Conservation (phyloP, 331 rosid genomes). For the Prunus yedoensis region DNA sequence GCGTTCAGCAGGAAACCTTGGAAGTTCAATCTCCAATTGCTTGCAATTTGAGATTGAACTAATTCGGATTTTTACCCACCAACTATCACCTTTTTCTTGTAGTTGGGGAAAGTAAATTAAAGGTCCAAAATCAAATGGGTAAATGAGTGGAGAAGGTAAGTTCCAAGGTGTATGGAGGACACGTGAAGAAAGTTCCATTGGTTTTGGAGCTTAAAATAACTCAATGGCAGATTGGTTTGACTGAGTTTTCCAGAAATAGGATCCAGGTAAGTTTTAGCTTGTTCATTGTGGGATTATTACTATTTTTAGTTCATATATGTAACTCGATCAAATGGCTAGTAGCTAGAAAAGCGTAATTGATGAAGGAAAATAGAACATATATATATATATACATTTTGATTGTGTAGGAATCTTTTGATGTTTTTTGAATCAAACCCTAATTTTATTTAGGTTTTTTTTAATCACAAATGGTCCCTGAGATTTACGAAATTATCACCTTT, state of each 20-base stretch:
- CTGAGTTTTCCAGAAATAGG: conserved; percentile 23
- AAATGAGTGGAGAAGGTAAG: conserved; percentile 37
- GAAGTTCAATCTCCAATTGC: conserved; percentile 12
- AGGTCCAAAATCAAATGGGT: conserved; percentile 27
- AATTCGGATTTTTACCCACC: conserved; percentile 9
- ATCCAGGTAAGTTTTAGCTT: not conserved
- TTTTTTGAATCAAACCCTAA: too few relatives aligned
- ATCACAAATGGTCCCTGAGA: too few relatives aligned
- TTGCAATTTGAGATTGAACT: conserved; percentile 23
- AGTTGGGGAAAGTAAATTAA: conserved; percentile 23
- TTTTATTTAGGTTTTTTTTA: too few relatives aligned
- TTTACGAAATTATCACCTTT: too few relatives aligned
- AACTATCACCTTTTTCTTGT: conserved; percentile 26
- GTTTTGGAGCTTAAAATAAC: conserved; percentile 20
- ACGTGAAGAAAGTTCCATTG: conserved; percentile 24
- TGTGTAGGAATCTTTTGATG: too few relatives aligned
- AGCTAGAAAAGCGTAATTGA: too few relatives aligned
- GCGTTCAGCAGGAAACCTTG: conserved; percentile 19
- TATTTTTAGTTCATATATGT: not conserved
- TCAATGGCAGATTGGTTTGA: conserved; percentile 30
- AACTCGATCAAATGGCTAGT: too few relatives aligned
- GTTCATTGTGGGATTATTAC: not conserved
- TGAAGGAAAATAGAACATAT: too few relatives aligned
- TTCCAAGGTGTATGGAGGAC: conserved; percentile 23
- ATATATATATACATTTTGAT: too few relatives aligned